Base-by-base conservation (phyloP, 345 rosid genomes). In the Rhizophora apiculata region DNA sequence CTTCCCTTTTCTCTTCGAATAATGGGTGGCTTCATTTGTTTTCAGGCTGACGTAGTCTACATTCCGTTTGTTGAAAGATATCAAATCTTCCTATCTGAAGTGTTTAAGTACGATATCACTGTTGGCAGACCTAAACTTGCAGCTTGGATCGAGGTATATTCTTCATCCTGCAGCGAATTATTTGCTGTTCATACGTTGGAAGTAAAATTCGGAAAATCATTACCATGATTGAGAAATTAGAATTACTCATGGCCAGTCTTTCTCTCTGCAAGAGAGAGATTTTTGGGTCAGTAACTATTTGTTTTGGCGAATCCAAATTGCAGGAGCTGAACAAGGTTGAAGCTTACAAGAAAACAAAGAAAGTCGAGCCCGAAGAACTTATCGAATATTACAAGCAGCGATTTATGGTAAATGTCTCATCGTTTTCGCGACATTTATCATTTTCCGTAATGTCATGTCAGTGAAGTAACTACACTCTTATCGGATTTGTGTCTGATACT, bases 301-400 rank as follows among this genome's bases (percentile, higher is more conserved):
- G 3, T 36, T 4, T 37, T 11, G 13, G 1, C 19, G 27, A 34
- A 9, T 34, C 10, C 8, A 8, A 34, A 34, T 34, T 69, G 79
- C 86, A 90, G 97, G 94, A 85, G 67, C 4, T 83, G 70, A 86
- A 89, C 88, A 88, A 88, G 82, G 73, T 88, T 43, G 86, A 86
- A 67, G 93, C 86, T 24, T 94, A 87, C 70, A 80, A 79, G 79
- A 88, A 79, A 74, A 88, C 97, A 34, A 91, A 55, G 16, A 9
- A 85, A 34, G 6, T 34, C 8, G 85, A 85, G 60, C 88, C 91
- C 0, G 73, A 82, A 63, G 84, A 74, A 74, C 26, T 82, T 29
- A 64, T 88, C 54, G 86, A 77, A 74, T 13, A 7, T 49, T 89
- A 78, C 79, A 88, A 75, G 82, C 75, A 34, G 52, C 78, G 65